phyloP scores from a whole-genome alignment of 768 basidiomycete genomes.

The Trametes coccinea region DNA sequence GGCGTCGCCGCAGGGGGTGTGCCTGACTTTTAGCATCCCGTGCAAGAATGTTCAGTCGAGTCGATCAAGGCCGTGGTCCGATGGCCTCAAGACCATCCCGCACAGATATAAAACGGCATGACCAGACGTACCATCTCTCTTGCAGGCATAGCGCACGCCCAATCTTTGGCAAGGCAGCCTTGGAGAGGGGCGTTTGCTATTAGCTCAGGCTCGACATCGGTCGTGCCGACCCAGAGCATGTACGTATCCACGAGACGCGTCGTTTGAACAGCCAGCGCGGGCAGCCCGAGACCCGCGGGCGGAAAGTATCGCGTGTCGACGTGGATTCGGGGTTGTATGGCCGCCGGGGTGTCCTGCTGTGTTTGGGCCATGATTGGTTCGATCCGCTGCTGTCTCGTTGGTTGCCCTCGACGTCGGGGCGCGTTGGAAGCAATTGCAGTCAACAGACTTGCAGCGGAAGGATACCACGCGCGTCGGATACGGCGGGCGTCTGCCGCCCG shows the following conservation, averaged over 20 bases:
- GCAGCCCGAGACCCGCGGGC: conserved; percentile 50
- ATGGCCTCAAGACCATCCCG: conserved; percentile 3
- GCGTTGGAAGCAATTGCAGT: not conserved
- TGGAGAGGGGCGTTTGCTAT: conserved; percentile 45
- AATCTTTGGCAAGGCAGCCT: conserved; percentile 69
- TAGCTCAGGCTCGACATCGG: conserved; percentile 47
- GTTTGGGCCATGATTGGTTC: not conserved
- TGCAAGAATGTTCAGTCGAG: conserved; percentile 13
- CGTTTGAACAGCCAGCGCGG: conserved; percentile 64
- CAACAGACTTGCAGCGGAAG: not conserved
- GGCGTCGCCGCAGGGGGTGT: conserved; percentile 53
- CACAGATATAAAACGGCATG: not conserved
- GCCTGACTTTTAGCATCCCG: conserved; percentile 12
- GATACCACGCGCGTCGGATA: too few species aligned
- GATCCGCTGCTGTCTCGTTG: not conserved
- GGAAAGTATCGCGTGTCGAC: conserved; percentile 52
- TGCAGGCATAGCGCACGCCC: conserved; percentile 83
- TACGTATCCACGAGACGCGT: conserved; percentile 70
- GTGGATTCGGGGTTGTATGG: conserved; percentile 33
- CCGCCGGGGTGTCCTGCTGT: not conserved
- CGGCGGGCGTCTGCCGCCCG: not conserved
- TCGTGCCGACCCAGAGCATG: conserved; percentile 82
- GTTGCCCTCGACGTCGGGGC: too few species aligned
- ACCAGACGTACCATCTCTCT: conserved; percentile 18
- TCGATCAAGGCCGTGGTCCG: conserved; percentile 11